Evolutionary conservation across 2,329 filamentous ascomycete genomes (phyloP), one percentile per base, ranked within the genome.

Genomic region (Graphiopsis chlorocephala): DNA sequence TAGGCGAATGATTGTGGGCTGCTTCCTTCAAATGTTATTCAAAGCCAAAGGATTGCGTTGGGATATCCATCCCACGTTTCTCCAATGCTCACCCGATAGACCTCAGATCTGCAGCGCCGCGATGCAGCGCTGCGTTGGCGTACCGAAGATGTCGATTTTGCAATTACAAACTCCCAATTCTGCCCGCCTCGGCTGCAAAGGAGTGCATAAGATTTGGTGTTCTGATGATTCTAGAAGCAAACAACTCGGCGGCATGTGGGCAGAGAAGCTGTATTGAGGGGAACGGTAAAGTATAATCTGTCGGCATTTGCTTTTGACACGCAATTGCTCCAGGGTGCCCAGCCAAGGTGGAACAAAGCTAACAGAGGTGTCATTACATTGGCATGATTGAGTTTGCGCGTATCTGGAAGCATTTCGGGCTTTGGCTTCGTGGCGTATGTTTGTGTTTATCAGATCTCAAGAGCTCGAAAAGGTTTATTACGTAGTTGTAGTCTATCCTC

Each of bases 321-420:
- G 38, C 38, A 20, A 45, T 45, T 45, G n/a, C 38, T 23, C n/a
- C 38, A 45, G 38, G 38, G 38, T 45, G 7, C 38, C 38, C 38
- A 45, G 38, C 10, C n/a, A 45, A 45, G 14, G n/a, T 45, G 5
- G 38, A 45, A 23, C 38, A 45, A 45, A 20, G 23, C n/a, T 23
- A 45, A 45, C 4, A 42, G 35, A 4, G 38, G 38, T 4, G 38
- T 45, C n/a, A 45, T 45, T 50, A 15, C 15, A 55, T 35, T 33
- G 53, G 53, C 53, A 38, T 56, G 53, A 56, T 56, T 35, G 31
- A 38, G 53, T 56, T 56, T 56, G 53, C 53, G 53, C 31, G 53
- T 23, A 56, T 56, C 53, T 56, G 28, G 31, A 38, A 56, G 29
- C 20, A 56, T 56, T n/a, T 38, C n/a, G 53, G 28, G 53, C 29